phyloP scores from a whole-genome alignment of 768 basidiomycete genomes.

The Pisolithus albus region DNA sequence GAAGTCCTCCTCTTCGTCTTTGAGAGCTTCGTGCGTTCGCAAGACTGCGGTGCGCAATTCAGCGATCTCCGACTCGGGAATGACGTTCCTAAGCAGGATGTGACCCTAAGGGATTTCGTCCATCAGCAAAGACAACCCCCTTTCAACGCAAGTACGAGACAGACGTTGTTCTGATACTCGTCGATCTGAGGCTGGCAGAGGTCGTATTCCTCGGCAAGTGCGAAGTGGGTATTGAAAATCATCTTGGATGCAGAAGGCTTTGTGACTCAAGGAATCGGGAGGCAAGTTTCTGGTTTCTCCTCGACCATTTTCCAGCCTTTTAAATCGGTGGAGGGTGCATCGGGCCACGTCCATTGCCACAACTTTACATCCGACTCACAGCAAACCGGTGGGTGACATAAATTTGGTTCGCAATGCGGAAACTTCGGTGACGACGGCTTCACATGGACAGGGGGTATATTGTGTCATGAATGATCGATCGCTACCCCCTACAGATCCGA shows the following conservation, averaged over 20 bases:
- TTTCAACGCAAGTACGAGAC: neutral
- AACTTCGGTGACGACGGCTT: too few relatives aligned
- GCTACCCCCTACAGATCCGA: too few relatives aligned
- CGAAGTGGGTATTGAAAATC: neutral
- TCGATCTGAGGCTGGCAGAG: neutral
- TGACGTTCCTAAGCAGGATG: neutral
- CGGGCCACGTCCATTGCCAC: neutral
- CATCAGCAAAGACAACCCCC: neutral
- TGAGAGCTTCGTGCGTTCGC: neutral
- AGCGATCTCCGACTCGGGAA: neutral
- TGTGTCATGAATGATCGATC: too few relatives aligned
- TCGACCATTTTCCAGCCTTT: neutral
- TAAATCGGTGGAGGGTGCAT: neutral
- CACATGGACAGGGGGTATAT: too few relatives aligned
- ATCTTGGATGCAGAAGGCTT: neutral
- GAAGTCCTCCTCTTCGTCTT: conserved; percentile 2
- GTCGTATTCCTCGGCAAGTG: neutral
- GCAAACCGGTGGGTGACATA: neutral
- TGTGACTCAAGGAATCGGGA: neutral
- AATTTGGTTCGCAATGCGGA: too few relatives aligned
- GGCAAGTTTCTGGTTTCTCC: neutral
- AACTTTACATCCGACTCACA: neutral
- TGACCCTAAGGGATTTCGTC: neutral
- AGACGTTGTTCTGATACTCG: conserved; percentile 1
- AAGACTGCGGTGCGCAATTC: conserved; percentile 2